These are phyloP conservation scores for Alternaria solani DNA, from an alignment of 2,329 filamentous ascomycete species.

Conservation along the genomic window DNA sequence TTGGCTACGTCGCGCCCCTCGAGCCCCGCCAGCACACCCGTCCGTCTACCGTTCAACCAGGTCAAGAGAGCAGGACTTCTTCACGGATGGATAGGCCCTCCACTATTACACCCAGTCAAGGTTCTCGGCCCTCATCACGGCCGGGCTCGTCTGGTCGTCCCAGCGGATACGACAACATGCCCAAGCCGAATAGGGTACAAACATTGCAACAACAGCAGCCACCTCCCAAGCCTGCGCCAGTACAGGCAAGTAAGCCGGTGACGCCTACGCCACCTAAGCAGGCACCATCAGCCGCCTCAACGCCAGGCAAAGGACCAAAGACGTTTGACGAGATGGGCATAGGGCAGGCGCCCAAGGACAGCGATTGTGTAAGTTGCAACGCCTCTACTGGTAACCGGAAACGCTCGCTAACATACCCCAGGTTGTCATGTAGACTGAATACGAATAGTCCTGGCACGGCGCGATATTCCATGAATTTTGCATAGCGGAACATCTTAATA, in stretches of 20 bases:
- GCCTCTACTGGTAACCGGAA: background rate
- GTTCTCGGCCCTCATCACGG: slow-evolving; percentile 29
- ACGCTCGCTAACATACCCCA: slow-evolving; percentile 21
- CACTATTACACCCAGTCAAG: slow-evolving; percentile 29
- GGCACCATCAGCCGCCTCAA: slow-evolving; percentile 33
- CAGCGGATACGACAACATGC: slow-evolving; percentile 33
- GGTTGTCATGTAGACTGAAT: slow-evolving; percentile 39
- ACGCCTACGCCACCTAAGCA: slow-evolving; percentile 41
- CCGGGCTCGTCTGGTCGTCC: slow-evolving; percentile 44
- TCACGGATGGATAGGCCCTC: slow-evolving; percentile 37
- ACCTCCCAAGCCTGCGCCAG: slow-evolving; percentile 26
- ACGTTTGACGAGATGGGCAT: slow-evolving; percentile 99
- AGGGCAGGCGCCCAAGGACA: slow-evolving; percentile 80
- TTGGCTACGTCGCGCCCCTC: slow-evolving; percentile 50
- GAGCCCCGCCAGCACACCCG: slow-evolving; percentile 47
- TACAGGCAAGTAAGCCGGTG: slow-evolving; percentile 29
- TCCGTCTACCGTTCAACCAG: slow-evolving; percentile 46
- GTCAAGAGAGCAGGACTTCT: slow-evolving; percentile 43
- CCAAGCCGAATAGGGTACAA: slow-evolving; percentile 35
- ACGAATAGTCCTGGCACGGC: background rate
- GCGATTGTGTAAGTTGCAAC: slow-evolving; percentile 77
- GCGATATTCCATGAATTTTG: slow-evolving; percentile 12
- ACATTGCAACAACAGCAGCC: slow-evolving; percentile 34
- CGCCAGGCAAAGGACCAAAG: slow-evolving; percentile 78
- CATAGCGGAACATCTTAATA: slow-evolving; percentile 30